Percentiles rank a stretch among this genome's conserved stretches.
Conservation (phyloP, 345 rosid species). For the Bruguiera sexangula region DNA sequence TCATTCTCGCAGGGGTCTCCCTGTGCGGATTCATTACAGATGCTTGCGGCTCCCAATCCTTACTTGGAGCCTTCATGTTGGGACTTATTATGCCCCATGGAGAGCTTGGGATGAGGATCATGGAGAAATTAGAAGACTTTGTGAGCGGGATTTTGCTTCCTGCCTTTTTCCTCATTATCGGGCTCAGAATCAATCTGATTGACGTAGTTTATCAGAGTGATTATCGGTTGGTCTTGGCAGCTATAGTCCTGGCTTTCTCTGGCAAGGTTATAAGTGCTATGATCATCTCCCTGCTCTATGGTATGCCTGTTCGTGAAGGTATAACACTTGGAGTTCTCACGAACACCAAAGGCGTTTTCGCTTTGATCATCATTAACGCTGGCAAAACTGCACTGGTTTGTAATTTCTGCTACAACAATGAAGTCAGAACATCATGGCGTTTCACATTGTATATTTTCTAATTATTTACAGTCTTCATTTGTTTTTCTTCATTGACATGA, state of each 20-base stretch:
- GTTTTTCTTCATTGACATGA: neutral
- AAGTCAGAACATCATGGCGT: neutral
- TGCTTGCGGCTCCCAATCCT: constrained; percentile 44
- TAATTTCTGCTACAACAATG: neutral
- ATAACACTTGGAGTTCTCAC: constrained; percentile 44
- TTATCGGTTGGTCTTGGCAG: neutral
- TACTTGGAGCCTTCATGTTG: constrained; percentile 60
- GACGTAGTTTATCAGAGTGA: neutral
- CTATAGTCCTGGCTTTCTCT: constrained; percentile 20
- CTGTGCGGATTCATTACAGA: constrained; percentile 47
- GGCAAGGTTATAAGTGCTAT: constrained; percentile 34
- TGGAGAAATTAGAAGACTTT: constrained; percentile 28
- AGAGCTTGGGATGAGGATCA: constrained; percentile 27
- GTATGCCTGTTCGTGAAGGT: constrained; percentile 30
- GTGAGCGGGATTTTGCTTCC: constrained; percentile 9
- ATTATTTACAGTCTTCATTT: neutral
- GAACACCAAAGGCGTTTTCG: constrained; percentile 53
- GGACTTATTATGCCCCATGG: constrained; percentile 57
- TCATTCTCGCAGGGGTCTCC: constrained; percentile 39
- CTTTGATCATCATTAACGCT: constrained; percentile 18
- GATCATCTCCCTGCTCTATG: constrained; percentile 18
- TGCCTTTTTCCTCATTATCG: constrained; percentile 5
- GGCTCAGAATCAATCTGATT: neutral
- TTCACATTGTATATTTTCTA: neutral
- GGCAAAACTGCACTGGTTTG: constrained; percentile 12